A percentile compares a stretch with the other conserved stretches of the same genome.
These are phyloP conservation scores for Hippophae tibetana DNA, from an alignment of 306 rosid species.

Conservation along the genomic window DNA sequence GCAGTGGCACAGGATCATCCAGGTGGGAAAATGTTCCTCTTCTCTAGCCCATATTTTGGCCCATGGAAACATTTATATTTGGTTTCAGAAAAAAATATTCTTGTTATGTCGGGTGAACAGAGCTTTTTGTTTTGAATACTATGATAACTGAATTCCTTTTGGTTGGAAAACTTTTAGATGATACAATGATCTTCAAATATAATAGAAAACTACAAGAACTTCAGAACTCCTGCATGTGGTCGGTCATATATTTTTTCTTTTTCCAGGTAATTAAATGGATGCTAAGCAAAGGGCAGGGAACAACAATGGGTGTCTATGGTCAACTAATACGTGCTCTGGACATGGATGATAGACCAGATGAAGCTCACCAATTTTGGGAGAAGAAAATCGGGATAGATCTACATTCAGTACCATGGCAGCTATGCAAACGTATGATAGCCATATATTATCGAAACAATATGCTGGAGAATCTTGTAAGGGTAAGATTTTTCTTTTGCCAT, in stretches of 20 bases:
- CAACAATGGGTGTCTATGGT: slow-evolving; percentile 68
- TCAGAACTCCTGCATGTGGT: not conserved
- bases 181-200: no score
- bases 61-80: no score
- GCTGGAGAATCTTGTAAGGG: slow-evolving; percentile 58
- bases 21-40: slow-evolving; percentile 29
- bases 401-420: slow-evolving; percentile 91
- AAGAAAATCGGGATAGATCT: slow-evolving; percentile 62
- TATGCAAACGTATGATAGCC: slow-evolving; percentile 73
- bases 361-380: slow-evolving; percentile 85
- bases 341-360: slow-evolving; percentile 82
- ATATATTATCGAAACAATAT: slow-evolving; percentile 69
- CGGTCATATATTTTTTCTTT: slow-evolving; percentile 3
- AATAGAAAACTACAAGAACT: no score
- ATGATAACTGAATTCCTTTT: no score
- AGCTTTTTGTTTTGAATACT: no score
- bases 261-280: slow-evolving; percentile 86
- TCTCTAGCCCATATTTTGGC: no score
- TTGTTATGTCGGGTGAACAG: no score
- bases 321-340: slow-evolving; percentile 74
- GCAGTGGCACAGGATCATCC: slow-evolving; percentile 85
- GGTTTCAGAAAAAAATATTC: no score
- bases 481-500: slow-evolving; percentile 20
- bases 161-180: no score
- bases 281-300: slow-evolving; percentile 96